Conservation (phyloP, 2,329 filamentous ascomycete genomes). For the Biscogniauxia mediterranea region DNA sequence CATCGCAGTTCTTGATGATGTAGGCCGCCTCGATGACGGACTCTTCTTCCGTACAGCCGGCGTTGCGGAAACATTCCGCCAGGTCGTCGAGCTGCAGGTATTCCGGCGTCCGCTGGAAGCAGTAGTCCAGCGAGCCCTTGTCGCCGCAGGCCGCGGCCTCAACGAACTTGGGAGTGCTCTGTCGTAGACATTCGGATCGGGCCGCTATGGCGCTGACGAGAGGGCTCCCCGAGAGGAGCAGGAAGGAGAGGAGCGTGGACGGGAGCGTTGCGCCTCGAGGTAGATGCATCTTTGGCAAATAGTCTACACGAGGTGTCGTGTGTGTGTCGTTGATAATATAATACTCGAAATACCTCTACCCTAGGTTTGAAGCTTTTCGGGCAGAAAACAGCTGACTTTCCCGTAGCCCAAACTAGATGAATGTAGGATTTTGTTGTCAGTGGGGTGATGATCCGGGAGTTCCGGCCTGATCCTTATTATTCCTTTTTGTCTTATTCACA, state of each 20-base stretch:
- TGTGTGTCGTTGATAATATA: neutral
- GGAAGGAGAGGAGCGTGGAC: conserved; percentile 34
- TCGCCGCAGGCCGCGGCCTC: conserved; percentile 44
- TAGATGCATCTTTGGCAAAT: conserved; percentile 16
- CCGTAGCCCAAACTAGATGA: neutral
- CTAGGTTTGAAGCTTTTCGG: neutral
- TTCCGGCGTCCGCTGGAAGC: conserved; percentile 37
- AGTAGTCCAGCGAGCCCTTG: conserved; percentile 40
- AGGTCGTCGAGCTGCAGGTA: conserved; percentile 35
- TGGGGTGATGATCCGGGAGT: neutral
- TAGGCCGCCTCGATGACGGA: conserved; percentile 34
- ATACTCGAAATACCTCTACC: neutral
- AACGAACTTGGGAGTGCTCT: conserved; percentile 40
- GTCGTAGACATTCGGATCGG: conserved; percentile 39
- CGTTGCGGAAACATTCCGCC: conserved; percentile 37
- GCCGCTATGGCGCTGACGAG: conserved; percentile 27
- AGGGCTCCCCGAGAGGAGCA: conserved; percentile 32
- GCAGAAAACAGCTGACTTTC: neutral
- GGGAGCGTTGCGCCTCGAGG: conserved; percentile 14
- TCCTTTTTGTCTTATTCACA: neutral
- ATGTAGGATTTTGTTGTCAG: neutral
- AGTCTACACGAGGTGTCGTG: neutral
- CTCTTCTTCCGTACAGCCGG: conserved; percentile 37
- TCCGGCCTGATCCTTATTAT: neutral
- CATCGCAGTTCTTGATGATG: conserved; percentile 34